Conservation (phyloP, 2,329 filamentous ascomycete species). For the Paracoccidioides brasiliensis region DNA sequence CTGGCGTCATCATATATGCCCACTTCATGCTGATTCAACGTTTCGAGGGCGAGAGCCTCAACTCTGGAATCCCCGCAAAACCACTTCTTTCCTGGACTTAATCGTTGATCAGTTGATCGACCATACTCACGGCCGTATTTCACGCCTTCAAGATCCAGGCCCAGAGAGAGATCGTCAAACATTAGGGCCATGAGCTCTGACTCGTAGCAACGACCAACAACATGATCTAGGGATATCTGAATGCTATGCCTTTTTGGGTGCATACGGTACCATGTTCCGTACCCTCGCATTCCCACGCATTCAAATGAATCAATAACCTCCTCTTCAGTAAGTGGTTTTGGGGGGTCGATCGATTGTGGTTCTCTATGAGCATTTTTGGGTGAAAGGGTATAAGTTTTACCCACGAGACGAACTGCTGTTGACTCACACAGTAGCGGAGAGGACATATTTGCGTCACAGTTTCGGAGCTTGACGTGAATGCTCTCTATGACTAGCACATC, state of each 20-base stretch:
- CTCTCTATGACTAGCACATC: slow-evolving; percentile 43
- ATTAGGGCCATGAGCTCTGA: slow-evolving; percentile 35
- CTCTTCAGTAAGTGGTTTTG: slow-evolving; percentile 18
- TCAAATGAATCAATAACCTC: slow-evolving; percentile 26
- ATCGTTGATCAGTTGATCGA: slow-evolving; percentile 35
- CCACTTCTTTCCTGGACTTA: slow-evolving; percentile 36
- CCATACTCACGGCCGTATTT: slow-evolving; percentile 37
- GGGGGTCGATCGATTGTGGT: slow-evolving; percentile 10
- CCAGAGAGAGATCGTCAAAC: slow-evolving; percentile 28
- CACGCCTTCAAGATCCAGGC: slow-evolving; percentile 36
- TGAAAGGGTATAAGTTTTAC: slow-evolving; percentile 35
- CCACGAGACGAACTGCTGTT: slow-evolving; percentile 36
- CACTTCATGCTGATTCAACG: slow-evolving; percentile 42
- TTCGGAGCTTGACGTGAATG: slow-evolving; percentile 38
- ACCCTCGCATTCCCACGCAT: slow-evolving; percentile 31
- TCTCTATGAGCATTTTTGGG: slow-evolving; percentile 16
- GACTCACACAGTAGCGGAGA: slow-evolving; percentile 35
- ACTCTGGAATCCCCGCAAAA: slow-evolving; percentile 45
- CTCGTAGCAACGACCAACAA: slow-evolving; percentile 44
- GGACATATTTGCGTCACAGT: slow-evolving; percentile 37
- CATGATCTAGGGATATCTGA: slow-evolving; percentile 37
- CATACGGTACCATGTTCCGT: slow-evolving; percentile 41
- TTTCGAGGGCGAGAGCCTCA: slow-evolving; percentile 43
- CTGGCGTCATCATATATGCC: slow-evolving; percentile 34
- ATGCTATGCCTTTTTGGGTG: slow-evolving; percentile 30